These are phyloP conservation scores for Corynespora cassiicola DNA, from an alignment of 2,329 filamentous ascomycete genomes.

Conservation along the genomic window DNA sequence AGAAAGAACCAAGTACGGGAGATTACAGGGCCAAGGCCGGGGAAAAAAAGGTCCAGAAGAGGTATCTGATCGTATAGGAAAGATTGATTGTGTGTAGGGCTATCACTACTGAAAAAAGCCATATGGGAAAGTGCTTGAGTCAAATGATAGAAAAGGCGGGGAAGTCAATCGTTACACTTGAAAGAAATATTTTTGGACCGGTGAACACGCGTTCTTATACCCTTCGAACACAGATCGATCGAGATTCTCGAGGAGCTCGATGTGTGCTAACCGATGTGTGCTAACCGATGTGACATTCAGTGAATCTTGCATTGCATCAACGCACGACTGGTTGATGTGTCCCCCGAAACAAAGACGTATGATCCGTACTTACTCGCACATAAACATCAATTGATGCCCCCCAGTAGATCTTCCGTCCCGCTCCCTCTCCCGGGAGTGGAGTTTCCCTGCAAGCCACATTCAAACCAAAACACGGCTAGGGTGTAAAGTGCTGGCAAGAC, in stretches of 20 bases:
- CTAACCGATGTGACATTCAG: slow-evolving; percentile 4
- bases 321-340: slow-evolving; percentile 2
- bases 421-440: background rate
- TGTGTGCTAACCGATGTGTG: background rate
- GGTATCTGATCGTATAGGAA: slow-evolving; percentile 12
- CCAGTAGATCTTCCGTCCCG: slow-evolving; percentile 1
- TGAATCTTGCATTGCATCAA: slow-evolving; percentile 8
- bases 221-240: slow-evolving; percentile 2
- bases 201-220: slow-evolving; percentile 11
- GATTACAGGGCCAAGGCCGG: slow-evolving; percentile 12
- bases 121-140: slow-evolving; percentile 11
- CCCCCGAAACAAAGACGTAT: background rate
- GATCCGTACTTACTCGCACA: background rate
- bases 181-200: slow-evolving; percentile 2
- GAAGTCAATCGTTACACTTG: slow-evolving; percentile 5
- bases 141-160: slow-evolving; percentile 3
- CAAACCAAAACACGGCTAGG: slow-evolving; percentile 1
- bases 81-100: slow-evolving; percentile 9
- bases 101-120: slow-evolving; percentile 10
- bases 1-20: slow-evolving; percentile 10
- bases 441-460: slow-evolving; percentile 5
- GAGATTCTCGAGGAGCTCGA: background rate
- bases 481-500: no score
- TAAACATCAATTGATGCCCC: slow-evolving; percentile 1
- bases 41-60: slow-evolving; percentile 14